phyloP scores from a whole-genome alignment of 768 basidiomycete species.

The Panellus pusillus region DNA sequence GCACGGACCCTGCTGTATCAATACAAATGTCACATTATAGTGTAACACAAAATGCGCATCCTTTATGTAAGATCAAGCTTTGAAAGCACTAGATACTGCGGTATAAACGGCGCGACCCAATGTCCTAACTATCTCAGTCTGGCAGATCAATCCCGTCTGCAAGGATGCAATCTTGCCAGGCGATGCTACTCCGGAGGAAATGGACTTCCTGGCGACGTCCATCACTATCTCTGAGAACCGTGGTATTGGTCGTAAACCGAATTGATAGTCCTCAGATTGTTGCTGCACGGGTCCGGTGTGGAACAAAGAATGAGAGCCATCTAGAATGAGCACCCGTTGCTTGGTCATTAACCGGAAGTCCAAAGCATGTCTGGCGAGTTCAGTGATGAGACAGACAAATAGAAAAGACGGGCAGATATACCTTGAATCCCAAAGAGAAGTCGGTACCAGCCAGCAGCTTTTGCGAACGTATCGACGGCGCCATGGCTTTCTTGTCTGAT shows the following conservation, averaged over 20 bases:
- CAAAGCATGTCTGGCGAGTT: slow-evolving; percentile 59
- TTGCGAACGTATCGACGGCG: slow-evolving; percentile 66
- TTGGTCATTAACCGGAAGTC: slow-evolving; percentile 76
- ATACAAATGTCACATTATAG: slow-evolving; percentile 8
- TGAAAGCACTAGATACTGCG: slow-evolving; percentile 37
- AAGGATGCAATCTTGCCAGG: slow-evolving; percentile 52
- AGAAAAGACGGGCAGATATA: slow-evolving; percentile 27
- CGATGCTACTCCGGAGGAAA: slow-evolving; percentile 30
- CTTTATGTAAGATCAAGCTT: slow-evolving; percentile 7
- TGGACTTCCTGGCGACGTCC: slow-evolving; percentile 46
- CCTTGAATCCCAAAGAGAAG: slow-evolving; percentile 69
- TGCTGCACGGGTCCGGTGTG: slow-evolving; percentile 15
- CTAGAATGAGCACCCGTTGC: slow-evolving; percentile 69
- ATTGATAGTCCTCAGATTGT: slow-evolving; percentile 13
- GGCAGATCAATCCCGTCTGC: slow-evolving; percentile 65
- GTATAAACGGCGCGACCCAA: slow-evolving; percentile 52
- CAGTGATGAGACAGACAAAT: slow-evolving; percentile 3
- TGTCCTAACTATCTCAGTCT: slow-evolving; percentile 43
- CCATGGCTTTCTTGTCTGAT: slow-evolving; percentile 40
- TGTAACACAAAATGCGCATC: slow-evolving; percentile 14
- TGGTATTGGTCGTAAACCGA: slow-evolving; percentile 61
- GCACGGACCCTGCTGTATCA: slow-evolving; percentile 1
- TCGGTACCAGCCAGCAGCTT: slow-evolving; percentile 82
- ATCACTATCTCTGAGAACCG: slow-evolving; percentile 51
- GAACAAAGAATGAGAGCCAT: slow-evolving; percentile 67